Evolutionary conservation across 768 basidiomycete species (phyloP).

Genomic region (Suillus lakei): DNA sequence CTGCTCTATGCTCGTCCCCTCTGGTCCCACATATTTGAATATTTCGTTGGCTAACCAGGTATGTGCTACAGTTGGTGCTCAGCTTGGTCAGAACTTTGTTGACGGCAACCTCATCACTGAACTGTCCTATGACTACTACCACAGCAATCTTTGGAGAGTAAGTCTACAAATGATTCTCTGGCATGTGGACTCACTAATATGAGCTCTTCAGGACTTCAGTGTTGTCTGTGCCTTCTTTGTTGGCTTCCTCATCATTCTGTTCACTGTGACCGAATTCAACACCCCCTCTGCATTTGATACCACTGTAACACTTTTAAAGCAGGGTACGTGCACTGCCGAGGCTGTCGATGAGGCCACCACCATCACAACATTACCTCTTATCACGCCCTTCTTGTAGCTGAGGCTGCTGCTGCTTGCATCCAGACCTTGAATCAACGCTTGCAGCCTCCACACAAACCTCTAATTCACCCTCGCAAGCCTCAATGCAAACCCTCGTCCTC

Average conservation of each 20-base stretch:
- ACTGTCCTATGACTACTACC: constrained; percentile 46
- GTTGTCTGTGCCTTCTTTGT: constrained; percentile 68
- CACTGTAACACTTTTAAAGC: constrained; percentile 68
- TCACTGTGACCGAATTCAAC: constrained; percentile 63
- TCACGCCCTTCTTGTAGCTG: too few relatives aligned
- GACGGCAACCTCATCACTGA: constrained; percentile 60
- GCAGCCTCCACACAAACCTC: too few relatives aligned
- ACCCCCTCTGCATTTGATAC: constrained; percentile 39
- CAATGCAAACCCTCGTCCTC: too few relatives aligned
- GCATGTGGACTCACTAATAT: background rate
- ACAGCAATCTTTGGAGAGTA: constrained; percentile 54
- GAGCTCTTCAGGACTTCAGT: constrained; percentile 56
- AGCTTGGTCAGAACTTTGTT: constrained; percentile 61
- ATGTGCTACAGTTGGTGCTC: constrained; percentile 71
- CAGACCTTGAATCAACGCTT: too few relatives aligned
- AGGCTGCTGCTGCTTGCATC: too few relatives aligned
- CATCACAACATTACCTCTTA: too few relatives aligned
- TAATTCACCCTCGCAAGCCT: too few relatives aligned
- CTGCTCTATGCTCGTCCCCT: constrained; percentile 63
- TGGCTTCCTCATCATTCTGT: constrained; percentile 58
- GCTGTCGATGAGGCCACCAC: constrained; percentile 24
- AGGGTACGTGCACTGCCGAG: constrained; percentile 41
- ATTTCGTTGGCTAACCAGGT: constrained; percentile 70
- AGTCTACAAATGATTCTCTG: constrained; percentile 10
- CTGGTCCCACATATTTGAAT: constrained; percentile 63